phyloP scores from a whole-genome alignment of 805 yeast species.

The Schizosaccharomyces lindneri region DNA sequence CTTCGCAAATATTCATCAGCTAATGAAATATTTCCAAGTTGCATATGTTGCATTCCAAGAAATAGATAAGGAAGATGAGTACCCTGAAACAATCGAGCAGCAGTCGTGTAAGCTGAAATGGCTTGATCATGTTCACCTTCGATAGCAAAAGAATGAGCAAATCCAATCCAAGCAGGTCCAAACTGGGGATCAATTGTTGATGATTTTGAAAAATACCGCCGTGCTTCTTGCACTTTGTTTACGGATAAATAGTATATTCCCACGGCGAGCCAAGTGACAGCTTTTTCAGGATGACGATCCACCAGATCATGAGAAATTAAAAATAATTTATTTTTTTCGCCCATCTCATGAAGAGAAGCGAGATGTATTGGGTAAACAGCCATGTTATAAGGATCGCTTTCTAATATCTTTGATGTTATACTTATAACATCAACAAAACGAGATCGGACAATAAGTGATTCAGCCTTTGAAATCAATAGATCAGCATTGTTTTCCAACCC shows the following conservation, averaged over 20 bases:
- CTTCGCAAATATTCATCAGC: slow-evolving; percentile 69
- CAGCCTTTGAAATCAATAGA: slow-evolving; percentile 41
- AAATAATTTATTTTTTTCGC: slow-evolving; percentile 59
- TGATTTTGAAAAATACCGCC: slow-evolving; percentile 70
- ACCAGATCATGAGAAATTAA: slow-evolving; percentile 64
- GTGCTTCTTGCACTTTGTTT: slow-evolving; percentile 50
- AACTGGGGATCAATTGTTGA: slow-evolving; percentile 70
- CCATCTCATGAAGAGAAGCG: slow-evolving; percentile 63
- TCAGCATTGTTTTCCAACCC: slow-evolving; percentile 46
- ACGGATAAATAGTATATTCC: slow-evolving; percentile 71
- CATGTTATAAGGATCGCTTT: slow-evolving; percentile 25
- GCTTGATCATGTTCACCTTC: slow-evolving; percentile 99
- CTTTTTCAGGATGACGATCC: slow-evolving; percentile 53
- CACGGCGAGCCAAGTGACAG: slow-evolving; percentile 78
- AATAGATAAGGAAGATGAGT: slow-evolving; percentile 1
- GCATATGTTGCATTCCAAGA: slow-evolving; percentile 85
- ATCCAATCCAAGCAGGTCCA: slow-evolving; percentile 94
- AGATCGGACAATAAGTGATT: slow-evolving; percentile 47
- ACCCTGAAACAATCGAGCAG: slow-evolving; percentile 45
- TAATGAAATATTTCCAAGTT: slow-evolving; percentile 55
- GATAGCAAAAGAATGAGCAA: slow-evolving; percentile 90
- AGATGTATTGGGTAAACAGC: slow-evolving; percentile 53
- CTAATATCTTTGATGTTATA: slow-evolving; percentile 30
- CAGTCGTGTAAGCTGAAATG: slow-evolving; percentile 86
- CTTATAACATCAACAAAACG: slow-evolving; percentile 51